Conservation (phyloP, 2,329 filamentous ascomycete genomes). For the Zymoseptoria pseudotritici region DNA sequence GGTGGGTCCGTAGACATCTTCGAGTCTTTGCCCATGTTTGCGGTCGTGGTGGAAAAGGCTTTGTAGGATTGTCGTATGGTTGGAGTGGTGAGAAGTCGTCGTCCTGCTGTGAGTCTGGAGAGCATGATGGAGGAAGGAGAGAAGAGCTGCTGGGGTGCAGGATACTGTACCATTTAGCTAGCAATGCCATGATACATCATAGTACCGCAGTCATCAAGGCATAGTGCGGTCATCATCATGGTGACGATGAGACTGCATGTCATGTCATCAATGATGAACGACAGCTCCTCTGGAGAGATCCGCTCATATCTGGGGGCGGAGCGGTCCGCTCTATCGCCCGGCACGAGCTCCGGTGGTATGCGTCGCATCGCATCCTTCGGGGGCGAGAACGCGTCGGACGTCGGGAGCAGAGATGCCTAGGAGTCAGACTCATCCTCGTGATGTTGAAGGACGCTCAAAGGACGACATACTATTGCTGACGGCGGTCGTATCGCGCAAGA, state of each 20-base stretch:
- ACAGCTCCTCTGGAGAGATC: not conserved
- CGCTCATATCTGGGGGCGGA: not conserved
- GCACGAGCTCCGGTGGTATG: not conserved
- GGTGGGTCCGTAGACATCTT: slow-evolving; percentile 28
- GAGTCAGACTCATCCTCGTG: not conserved
- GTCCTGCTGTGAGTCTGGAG: not conserved
- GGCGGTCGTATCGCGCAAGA: not conserved
- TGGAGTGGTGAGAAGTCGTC: not conserved
- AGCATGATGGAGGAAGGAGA: not conserved
- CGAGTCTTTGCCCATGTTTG: slow-evolving; percentile 27
- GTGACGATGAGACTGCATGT: slow-evolving; percentile 6
- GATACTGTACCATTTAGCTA: not conserved
- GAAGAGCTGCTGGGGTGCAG: not conserved
- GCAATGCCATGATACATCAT: not conserved
- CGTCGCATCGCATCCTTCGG: not conserved
- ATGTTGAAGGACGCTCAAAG: not conserved
- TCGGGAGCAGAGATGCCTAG: not conserved
- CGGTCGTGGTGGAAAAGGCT: slow-evolving; percentile 18
- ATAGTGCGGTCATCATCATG: slow-evolving; percentile 1
- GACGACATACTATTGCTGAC: not conserved
- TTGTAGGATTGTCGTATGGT: not conserved
- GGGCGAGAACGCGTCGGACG: not conserved
- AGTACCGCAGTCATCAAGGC: not conserved
- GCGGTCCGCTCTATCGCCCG: not conserved
- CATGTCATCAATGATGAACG: slow-evolving; percentile 2